A percentile compares a stretch with the other conserved stretches of the same genome.
Conservation (phyloP, 2,329 filamentous ascomycete genomes). For the Ascochyta clinopodiicola region DNA sequence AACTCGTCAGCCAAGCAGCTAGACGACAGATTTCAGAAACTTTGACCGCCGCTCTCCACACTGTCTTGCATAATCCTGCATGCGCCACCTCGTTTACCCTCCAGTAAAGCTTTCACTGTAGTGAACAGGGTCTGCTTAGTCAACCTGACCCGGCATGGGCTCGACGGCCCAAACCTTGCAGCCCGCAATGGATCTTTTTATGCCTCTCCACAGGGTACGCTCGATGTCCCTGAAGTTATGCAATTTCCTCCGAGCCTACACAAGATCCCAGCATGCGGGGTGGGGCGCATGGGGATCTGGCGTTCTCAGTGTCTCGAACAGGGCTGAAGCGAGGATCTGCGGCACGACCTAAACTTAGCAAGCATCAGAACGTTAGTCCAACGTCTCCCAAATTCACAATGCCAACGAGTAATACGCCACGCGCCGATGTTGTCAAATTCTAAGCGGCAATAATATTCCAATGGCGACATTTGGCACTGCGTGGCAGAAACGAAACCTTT, state of each 20-base stretch:
- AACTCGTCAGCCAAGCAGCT: slow-evolving; percentile 6
- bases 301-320: slow-evolving; percentile 32
- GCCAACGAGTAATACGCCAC: slow-evolving; percentile 21
- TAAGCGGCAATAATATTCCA: slow-evolving; percentile 19
- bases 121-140: background rate
- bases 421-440: slow-evolving; percentile 19
- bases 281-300: slow-evolving; percentile 30
- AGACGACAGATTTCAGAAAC: slow-evolving; percentile 4
- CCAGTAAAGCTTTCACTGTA: background rate
- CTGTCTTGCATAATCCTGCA: slow-evolving; percentile 6
- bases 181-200: slow-evolving; percentile 11
- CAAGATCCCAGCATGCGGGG: slow-evolving; percentile 17
- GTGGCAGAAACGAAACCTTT: slow-evolving; percentile 37
- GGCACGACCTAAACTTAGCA: slow-evolving; percentile 36
- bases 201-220: slow-evolving; percentile 16
- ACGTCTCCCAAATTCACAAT: slow-evolving; percentile 33
- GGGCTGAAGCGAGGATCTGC: slow-evolving; percentile 39
- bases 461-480: slow-evolving; percentile 19
- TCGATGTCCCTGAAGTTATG: slow-evolving; percentile 22
- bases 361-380: slow-evolving; percentile 38
- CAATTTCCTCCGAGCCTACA: slow-evolving; percentile 6
- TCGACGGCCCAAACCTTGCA: background rate
- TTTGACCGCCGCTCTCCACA: background rate
- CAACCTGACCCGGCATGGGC: background rate
- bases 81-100: background rate